Evolutionary conservation across 2,329 filamentous ascomycete species (phyloP), one percentile per base, ranked within the genome.

Genomic region (Coniochaeta ligniaria): DNA sequence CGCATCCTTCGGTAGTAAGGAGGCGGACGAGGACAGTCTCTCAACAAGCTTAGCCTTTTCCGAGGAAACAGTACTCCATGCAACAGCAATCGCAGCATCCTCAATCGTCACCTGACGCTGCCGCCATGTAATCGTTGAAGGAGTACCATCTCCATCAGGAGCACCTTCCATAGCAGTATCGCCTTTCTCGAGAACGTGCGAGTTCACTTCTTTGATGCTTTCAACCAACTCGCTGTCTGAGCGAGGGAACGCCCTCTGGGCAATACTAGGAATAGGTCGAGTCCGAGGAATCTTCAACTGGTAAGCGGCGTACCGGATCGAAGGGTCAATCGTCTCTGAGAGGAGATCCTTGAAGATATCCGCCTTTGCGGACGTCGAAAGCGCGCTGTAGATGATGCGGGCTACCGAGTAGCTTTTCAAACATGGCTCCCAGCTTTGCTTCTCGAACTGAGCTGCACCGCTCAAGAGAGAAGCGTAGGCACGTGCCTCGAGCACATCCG

Each of bases 271-370:
- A 57, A 96, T 88, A 2, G 93, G 88, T 59, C 92, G 84, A 2
- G 92, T 96, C 50, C 95, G 87, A 0, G 94, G 90, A 35, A 96
- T 84, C 72, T 94, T 90, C 71, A 92, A 83, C 74, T 96, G 92
- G 73, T 98, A 98, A 20, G 95, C 92, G 38, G 93, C 93, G 73
- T 96, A 98, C 64, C 94, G 88, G 68, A 99, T 91, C 63, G 92
- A 96, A 1, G 93, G 93, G 71, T 99, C 95, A 63, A 96, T 88
- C 5, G 90, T 96, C 68, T 90, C 88, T 56, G 89, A 86, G 61
- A 99, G 78, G 26, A 97, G 81, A 63, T 98, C 94, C 71, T 90
- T 92, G 80, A 91, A 95, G 38, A 90, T 79, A 61, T 96, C 94
- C 63, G 86, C 88, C 71, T 86, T 88, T 20, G 78, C 74, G 17